Evolutionary conservation across 352 stramenopile genomes (phyloP), one percentile per base, ranked within the genome.

Genomic region (Phytophthora chlamydospora): DNA sequence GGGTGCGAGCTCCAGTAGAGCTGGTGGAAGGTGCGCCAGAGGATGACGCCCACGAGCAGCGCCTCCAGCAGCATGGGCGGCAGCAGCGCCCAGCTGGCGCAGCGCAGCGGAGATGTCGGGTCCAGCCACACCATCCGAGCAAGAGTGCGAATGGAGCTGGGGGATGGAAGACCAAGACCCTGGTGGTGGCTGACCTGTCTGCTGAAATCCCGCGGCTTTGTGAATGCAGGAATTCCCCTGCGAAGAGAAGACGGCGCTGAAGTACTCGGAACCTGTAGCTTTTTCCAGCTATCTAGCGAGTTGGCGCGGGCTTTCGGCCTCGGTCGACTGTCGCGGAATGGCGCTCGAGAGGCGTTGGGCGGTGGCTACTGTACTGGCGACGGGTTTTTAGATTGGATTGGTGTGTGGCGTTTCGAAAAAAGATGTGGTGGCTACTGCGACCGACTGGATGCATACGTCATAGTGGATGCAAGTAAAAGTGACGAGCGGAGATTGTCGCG

Each of bases 21-120:
- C 17, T 91, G 82, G 62, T 89, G 79, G 27, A 63, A 68, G 3
- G 68, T 73, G 17, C 82, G 79, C 82, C 82, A 91, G 17, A 88
- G 50, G 21, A 85, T 76, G 24, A 74, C 58, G 24, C 58, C 44
- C 7, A 65, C 39, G 5, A 89, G 69, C 31, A 71, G 51, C 27
- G 43, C 47, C 39, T 91, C 82, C 34, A 89, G 60, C 45, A 78
- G 33, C 51, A 88, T 54, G 44, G 76, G 77, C 53, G 75, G 73
- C 60, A 87, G 43, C 42, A 87, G 53, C 39, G 61, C 19, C 75
- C 66, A 83, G 64, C 66, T 83, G 21, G 51, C 56, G 66, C 81
- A 90, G 19, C 45, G 27, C 56, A 69, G 64, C 45, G 47, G 44
- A 16, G 66, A 53, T 34, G 64, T 36, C 34, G 49, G 42, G 49